Percentiles rank a stretch among this genome's conserved stretches.
phyloP scores from a whole-genome alignment of 192 early-diverging fungal species.

The Irineochytrium annulatum region DNA sequence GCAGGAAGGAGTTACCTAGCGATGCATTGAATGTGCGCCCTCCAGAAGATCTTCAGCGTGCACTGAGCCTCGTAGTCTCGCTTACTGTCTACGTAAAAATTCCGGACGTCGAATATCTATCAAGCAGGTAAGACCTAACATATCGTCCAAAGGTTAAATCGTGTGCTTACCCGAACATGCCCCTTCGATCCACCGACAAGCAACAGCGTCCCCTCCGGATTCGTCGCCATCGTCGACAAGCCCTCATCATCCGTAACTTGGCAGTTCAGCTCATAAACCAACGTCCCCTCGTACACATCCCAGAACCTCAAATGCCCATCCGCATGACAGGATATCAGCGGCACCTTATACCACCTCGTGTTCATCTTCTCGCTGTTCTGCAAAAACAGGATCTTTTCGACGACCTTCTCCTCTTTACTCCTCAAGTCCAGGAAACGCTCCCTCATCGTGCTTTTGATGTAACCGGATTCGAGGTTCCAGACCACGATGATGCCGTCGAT shows the following conservation, averaged over 20 bases:
- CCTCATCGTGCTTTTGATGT: constrained; percentile 34
- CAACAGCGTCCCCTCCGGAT: constrained; percentile 36
- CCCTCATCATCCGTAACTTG: constrained; percentile 49
- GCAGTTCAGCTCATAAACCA: constrained; percentile 53
- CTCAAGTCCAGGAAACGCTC: constrained; percentile 47
- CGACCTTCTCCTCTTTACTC: constrained; percentile 49
- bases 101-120: constrained; percentile 27
- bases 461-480: constrained; percentile 50
- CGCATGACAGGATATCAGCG: constrained; percentile 48
- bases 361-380: constrained; percentile 24
- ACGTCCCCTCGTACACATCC: constrained; percentile 45
- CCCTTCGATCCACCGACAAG: constrained; percentile 50
- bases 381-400: constrained; percentile 47
- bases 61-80: constrained; percentile 13
- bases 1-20: constrained; percentile 25
- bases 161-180: constrained; percentile 36
- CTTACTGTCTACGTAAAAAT: constrained; percentile 19
- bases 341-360: constrained; percentile 14
- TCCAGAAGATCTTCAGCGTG: constrained; percentile 33
- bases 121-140: background rate
- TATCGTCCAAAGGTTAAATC: background rate
- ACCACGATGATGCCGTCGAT: constrained; percentile 47
- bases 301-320: constrained; percentile 55
- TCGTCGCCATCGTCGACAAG: constrained; percentile 40
- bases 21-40: constrained; percentile 45